These are phyloP conservation scores for Aspergillus sojae DNA, from an alignment of 2,329 filamentous ascomycete genomes.

Conservation along the genomic window DNA sequence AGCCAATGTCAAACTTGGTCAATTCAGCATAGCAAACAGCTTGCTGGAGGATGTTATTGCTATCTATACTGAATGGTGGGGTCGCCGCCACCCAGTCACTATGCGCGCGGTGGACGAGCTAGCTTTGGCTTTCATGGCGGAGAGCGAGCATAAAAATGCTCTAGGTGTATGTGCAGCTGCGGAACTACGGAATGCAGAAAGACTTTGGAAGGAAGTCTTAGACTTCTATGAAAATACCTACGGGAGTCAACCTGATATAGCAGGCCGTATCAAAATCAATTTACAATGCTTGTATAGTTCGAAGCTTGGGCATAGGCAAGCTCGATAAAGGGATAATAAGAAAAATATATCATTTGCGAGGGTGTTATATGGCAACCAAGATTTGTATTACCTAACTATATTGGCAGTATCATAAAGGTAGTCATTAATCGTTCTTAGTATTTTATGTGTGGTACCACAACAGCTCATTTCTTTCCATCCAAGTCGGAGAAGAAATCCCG, in stretches of 20 bases:
- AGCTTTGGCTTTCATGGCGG: neutral
- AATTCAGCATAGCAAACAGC: neutral
- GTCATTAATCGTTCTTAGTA: neutral
- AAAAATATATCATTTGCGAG: neutral
- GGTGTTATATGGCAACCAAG: neutral
- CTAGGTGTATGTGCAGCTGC: neutral
- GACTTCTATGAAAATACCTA: neutral
- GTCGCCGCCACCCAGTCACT: neutral
- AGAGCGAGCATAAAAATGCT: neutral
- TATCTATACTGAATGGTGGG: neutral
- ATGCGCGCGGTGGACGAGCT: neutral
- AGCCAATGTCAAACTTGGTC: neutral
- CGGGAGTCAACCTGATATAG: neutral
- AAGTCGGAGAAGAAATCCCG: constrained; percentile 62
- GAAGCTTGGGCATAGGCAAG: neutral
- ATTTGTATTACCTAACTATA: neutral
- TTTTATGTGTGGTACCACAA: neutral
- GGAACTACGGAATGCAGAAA: neutral
- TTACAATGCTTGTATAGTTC: neutral
- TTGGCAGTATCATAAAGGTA: neutral
- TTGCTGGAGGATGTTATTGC: neutral
- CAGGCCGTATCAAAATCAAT: neutral
- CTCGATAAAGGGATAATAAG: neutral
- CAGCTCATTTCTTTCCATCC: constrained; percentile 52
- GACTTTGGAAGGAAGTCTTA: neutral